phyloP scores from a whole-genome alignment of 176 grass and related monocot genomes.

The Tillandsia leiboldiana region DNA sequence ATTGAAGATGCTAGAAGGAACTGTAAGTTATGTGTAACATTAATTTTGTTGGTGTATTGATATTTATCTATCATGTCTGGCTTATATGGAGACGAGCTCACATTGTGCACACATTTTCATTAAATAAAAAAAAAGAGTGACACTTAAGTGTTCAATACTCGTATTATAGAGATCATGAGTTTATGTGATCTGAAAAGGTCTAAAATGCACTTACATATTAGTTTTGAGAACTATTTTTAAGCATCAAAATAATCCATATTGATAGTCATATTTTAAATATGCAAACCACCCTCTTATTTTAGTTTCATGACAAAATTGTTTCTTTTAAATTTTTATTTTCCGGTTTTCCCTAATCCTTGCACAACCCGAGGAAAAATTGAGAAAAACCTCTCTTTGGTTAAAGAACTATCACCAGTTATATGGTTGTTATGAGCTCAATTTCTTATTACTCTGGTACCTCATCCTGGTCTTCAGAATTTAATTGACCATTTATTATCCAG shows the following conservation, averaged over 20 bases:
- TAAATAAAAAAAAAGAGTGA: no score
- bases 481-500: conserved; percentile 33
- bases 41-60: conserved; percentile 5
- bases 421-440: not conserved
- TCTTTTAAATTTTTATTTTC: not conserved
- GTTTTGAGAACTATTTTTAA: no score
- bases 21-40: conserved; percentile 47
- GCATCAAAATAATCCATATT: no score
- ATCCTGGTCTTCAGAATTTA: conserved; percentile 8
- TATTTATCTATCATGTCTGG: not conserved
- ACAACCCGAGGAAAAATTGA: not conserved
- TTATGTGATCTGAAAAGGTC: no score
- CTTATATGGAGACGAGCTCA: no score
- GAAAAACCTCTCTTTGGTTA: not conserved
- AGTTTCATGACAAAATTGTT: no score
- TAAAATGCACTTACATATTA: no score
- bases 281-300: no score
- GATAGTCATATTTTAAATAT: no score
- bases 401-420: not conserved
- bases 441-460: not conserved
- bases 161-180: no score
- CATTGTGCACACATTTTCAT: no score
- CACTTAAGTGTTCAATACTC: no score
- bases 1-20: conserved; percentile 97
- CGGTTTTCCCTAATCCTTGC: not conserved